phyloP scores from a whole-genome alignment of 2,329 filamentous ascomycete species.

The Dactylella cylindrospora region DNA sequence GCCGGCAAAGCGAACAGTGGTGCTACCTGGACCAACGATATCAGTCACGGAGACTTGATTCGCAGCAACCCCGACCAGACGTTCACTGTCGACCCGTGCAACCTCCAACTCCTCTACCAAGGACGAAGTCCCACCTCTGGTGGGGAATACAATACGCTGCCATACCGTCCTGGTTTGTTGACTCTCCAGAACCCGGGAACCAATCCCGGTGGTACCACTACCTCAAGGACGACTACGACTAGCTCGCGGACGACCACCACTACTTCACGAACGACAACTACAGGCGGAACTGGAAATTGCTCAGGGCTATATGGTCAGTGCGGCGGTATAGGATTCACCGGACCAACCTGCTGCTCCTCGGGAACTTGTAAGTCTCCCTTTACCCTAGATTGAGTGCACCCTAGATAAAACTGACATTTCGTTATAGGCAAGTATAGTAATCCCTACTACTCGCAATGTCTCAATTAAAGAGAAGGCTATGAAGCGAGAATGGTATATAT shows the following conservation, averaged over 20 bases:
- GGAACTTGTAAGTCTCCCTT: constrained; percentile 26
- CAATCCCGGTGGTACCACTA: constrained; percentile 6
- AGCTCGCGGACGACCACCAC: constrained; percentile 15
- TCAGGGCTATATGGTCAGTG: constrained; percentile 19
- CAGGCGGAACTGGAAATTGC: constrained; percentile 8
- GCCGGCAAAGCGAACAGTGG: constrained; percentile 68
- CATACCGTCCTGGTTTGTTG: constrained; percentile 61
- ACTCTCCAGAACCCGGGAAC: constrained; percentile 53
- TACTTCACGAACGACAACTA: neutral
- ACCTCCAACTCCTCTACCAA: constrained; percentile 67
- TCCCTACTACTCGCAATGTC: constrained; percentile 11
- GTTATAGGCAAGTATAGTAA: constrained; percentile 13
- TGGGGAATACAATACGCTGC: constrained; percentile 58
- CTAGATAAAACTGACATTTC: neutral
- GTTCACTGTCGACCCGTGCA: constrained; percentile 65
- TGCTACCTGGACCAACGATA: constrained; percentile 67
- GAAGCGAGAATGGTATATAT: no score
- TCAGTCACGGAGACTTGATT: constrained; percentile 65
- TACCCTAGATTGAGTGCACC: neutral
- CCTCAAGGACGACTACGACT: constrained; percentile 4
- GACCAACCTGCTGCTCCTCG: constrained; percentile 19
- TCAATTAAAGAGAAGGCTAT: no score
- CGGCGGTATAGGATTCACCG: constrained; percentile 21
- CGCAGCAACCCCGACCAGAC: constrained; percentile 63
- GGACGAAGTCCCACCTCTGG: constrained; percentile 56